Conservation (phyloP, 305 asterid genomes). For the Rubia tinctorum region DNA sequence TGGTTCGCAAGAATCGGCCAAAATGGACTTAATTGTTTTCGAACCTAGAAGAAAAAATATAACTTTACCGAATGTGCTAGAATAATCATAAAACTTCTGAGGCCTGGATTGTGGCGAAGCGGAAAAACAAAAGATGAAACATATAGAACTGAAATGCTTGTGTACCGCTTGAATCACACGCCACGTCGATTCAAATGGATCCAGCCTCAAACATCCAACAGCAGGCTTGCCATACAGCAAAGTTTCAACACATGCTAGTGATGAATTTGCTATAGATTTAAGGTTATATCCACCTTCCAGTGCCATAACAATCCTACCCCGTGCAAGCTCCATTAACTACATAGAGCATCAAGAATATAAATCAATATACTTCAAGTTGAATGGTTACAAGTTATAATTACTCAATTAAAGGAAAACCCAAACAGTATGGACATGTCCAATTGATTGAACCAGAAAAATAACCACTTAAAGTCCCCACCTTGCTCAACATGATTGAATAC, state of each 20-base stretch:
- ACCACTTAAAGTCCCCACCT: conserved; percentile 45
- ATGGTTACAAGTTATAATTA: background rate
- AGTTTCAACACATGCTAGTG: conserved; percentile 72
- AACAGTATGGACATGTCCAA: background rate
- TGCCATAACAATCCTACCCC: conserved; percentile 91
- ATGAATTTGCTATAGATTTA: conserved; percentile 73
- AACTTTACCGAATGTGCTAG: background rate
- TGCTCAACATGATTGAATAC: conserved; percentile 76
- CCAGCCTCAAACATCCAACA: conserved; percentile 39
- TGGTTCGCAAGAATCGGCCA: conserved; percentile 63
- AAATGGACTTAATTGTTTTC: conserved; percentile 48
- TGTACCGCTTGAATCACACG: conserved; percentile 66
- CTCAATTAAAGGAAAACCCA: conserved; percentile 6
- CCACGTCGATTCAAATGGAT: conserved; percentile 92
- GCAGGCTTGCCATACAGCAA: conserved; percentile 56
- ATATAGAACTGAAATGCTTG: conserved; percentile 1
- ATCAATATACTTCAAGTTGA: conserved; percentile 3
- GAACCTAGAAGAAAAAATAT: conserved; percentile 45
- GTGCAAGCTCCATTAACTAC: conserved; percentile 84
- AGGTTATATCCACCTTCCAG: conserved; percentile 98
- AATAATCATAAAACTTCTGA: conserved; percentile 3
- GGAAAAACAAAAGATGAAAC: background rate
- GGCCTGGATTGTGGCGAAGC: background rate
- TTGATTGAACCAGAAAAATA: background rate
- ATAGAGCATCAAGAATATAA: conserved; percentile 22